phyloP scores from a whole-genome alignment of 495 filamentous ascomycete genomes.

The Bathelium albidoporum region DNA sequence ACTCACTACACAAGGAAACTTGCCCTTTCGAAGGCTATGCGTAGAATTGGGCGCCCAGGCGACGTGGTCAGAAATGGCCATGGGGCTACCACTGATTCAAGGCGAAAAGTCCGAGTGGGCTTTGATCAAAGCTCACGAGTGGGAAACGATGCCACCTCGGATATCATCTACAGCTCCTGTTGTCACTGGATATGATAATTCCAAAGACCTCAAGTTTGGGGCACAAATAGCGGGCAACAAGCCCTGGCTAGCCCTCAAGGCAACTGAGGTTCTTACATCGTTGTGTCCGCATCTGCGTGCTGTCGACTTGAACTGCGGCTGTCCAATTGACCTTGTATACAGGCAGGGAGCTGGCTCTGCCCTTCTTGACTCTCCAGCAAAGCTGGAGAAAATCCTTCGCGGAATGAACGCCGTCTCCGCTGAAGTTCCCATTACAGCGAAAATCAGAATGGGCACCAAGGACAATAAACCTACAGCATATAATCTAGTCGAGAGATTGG shows the following conservation, averaged over 20 bases:
- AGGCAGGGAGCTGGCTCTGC: conserved; percentile 83
- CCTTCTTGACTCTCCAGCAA: conserved; percentile 71
- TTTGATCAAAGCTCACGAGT: conserved; percentile 77
- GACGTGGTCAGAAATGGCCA: conserved; percentile 98
- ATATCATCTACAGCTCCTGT: conserved; percentile 40
- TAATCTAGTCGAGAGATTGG: conserved; percentile 72
- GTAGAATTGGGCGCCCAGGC: conserved; percentile 78
- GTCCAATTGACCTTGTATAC: conserved; percentile 88
- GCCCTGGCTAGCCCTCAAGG: conserved; percentile 75
- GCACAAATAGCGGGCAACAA: conserved; percentile 87
- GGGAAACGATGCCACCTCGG: conserved; percentile 59
- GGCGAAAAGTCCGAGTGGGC: conserved; percentile 90
- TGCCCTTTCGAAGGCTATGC: conserved; percentile 92
- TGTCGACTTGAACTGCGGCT: conserved; percentile 92
- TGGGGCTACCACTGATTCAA: conserved; percentile 83
- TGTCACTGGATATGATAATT: conserved; percentile 66
- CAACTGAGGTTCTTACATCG: conserved; percentile 66
- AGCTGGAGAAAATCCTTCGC: conserved; percentile 80
- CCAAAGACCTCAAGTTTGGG: conserved; percentile 76
- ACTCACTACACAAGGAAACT: conserved; percentile 87
- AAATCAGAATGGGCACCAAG: conserved; percentile 85
- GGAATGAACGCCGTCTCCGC: conserved; percentile 90
- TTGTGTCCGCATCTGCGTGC: conserved; percentile 73
- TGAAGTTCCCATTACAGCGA: conserved; percentile 80
- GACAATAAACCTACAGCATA: conserved; percentile 68